These are phyloP conservation scores for Phytomonas sp. DNA, from an alignment of 208 protist genomes.

Conservation along the genomic window DNA sequence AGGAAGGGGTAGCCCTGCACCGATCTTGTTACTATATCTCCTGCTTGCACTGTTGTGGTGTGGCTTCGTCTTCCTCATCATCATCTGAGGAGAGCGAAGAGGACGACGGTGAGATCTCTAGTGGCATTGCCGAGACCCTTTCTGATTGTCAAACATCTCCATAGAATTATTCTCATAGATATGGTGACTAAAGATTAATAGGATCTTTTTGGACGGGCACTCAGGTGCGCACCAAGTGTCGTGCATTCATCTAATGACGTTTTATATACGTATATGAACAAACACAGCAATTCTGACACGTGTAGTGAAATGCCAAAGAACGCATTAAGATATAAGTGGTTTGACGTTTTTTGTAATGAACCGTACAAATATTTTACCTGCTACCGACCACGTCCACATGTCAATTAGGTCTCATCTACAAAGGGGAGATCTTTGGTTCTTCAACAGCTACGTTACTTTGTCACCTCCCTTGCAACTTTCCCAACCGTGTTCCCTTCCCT, in stretches of 20 bases:
- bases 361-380: background rate
- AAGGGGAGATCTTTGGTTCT: background rate
- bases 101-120: background rate
- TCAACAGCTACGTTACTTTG: background rate
- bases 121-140: background rate
- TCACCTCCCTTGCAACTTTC: background rate
- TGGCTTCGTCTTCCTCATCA: conserved; percentile 47
- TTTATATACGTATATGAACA: background rate
- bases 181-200: background rate
- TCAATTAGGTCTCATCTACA: background rate
- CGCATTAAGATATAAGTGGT: background rate
- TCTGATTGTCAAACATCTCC: background rate
- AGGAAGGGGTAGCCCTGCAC: conserved; percentile 39
- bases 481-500: background rate
- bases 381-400: background rate
- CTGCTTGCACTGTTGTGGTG: conserved; percentile 65
- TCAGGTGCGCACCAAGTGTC: background rate
- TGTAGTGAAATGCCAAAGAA: background rate
- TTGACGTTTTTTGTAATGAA: background rate
- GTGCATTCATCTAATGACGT: background rate
- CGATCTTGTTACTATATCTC: conserved; percentile 78
- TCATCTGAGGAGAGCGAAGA: conserved; percentile 17
- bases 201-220: background rate
- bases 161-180: background rate
- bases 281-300: background rate